A percentile compares a stretch with the other conserved stretches of the same genome.
These are phyloP conservation scores for Prunus kanzakura DNA, from an alignment of 306 rosid genomes.

Conservation along the genomic window DNA sequence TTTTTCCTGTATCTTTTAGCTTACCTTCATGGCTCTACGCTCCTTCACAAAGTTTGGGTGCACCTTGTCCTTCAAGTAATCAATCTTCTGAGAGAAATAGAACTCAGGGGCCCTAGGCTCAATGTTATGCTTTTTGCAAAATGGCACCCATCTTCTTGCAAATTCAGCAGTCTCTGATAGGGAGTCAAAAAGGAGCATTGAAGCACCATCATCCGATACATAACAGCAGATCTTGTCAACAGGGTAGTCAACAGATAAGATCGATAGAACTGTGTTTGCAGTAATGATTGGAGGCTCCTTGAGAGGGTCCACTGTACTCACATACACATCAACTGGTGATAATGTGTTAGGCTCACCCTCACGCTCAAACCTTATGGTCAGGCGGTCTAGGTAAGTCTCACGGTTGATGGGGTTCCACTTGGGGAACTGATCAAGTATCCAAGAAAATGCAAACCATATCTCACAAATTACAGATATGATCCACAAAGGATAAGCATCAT, in stretches of 20 bases:
- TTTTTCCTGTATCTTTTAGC: background rate
- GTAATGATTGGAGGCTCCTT: constrained; percentile 91
- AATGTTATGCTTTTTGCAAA: constrained; percentile 65
- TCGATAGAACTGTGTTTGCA: constrained; percentile 82
- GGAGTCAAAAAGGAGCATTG: constrained; percentile 73
- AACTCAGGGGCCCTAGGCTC: constrained; percentile 93
- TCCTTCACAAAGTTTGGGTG: constrained; percentile 79
- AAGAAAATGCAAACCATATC: constrained; percentile 82
- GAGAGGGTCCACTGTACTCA: constrained; percentile 81
- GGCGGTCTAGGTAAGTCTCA: constrained; percentile 77
- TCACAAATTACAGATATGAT: constrained; percentile 83
- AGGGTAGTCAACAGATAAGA: constrained; percentile 85
- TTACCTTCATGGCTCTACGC: constrained; percentile 92
- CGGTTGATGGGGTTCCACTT: constrained; percentile 89
- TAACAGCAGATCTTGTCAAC: constrained; percentile 77
- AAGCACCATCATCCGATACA: constrained; percentile 93
- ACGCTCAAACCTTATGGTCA: constrained; percentile 69
- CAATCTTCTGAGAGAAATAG: constrained; percentile 83
- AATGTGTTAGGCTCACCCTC: constrained; percentile 60
- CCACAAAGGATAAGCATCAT: constrained; percentile 81
- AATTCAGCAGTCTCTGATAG: constrained; percentile 81
- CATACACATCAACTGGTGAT: constrained; percentile 66
- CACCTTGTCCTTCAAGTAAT: constrained; percentile 91
- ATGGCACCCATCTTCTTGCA: constrained; percentile 92
- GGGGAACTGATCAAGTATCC: constrained; percentile 90